These are phyloP conservation scores for Kokia cookei DNA, from an alignment of 441 rosid genomes.

Conservation along the genomic window DNA sequence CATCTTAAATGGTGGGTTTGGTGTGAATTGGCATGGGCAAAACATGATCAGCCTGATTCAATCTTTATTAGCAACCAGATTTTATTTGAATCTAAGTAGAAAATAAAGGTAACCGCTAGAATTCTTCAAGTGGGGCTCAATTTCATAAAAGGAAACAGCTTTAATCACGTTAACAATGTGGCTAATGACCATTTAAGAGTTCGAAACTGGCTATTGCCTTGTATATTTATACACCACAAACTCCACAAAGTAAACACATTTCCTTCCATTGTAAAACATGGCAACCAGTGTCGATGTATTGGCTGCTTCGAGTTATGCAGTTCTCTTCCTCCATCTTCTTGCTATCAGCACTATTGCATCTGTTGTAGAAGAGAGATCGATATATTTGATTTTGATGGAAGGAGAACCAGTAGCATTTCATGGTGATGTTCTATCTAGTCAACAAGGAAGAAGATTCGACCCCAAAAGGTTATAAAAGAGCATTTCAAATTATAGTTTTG, in stretches of 20 bases:
- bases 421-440: neutral
- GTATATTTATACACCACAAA: neutral
- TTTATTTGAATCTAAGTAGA: neutral
- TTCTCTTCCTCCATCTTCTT: slow-evolving; percentile 6
- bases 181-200: neutral
- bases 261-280: slow-evolving; percentile 2
- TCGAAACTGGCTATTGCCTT: neutral
- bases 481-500: neutral
- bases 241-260: neutral
- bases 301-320: neutral
- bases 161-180: slow-evolving; percentile 39
- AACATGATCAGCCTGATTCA: neutral
- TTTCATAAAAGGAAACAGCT: slow-evolving; percentile 5
- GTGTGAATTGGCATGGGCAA: neutral
- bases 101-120: slow-evolving; percentile 8
- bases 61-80: neutral
- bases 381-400: slow-evolving; percentile 54
- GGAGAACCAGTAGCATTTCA: slow-evolving; percentile 52
- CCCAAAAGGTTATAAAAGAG: slow-evolving; percentile 30
- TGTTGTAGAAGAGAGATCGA: slow-evolving; percentile 33
- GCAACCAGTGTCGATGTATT: neutral
- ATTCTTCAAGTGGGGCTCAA: neutral
- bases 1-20: neutral
- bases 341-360: slow-evolving; percentile 7
- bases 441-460: slow-evolving; percentile 4